Evolutionary conservation across 2,329 filamentous ascomycete genomes (phyloP), one percentile per base, ranked within the genome.

Genomic region (Cladophialophora immunda): DNA sequence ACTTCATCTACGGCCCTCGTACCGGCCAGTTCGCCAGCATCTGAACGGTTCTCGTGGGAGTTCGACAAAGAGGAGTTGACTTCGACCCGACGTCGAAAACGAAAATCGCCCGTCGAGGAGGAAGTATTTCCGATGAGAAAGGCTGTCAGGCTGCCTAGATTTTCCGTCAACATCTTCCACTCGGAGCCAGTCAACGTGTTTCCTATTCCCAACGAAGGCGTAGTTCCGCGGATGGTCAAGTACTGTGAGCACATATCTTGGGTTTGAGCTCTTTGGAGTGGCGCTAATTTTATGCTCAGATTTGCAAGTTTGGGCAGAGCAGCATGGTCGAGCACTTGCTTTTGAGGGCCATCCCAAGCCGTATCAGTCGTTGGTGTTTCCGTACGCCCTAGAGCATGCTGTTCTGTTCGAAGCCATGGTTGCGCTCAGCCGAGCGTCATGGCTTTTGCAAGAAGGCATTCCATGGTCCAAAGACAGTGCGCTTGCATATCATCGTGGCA

Each of bases 301-400:
- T 47, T 25, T 69, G 15, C 64, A 67, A 34, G 64, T 67, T 30
- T 69, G 67, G 67, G 64, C 67, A 17, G 52, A 58, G 11, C 64
- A 67, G 30, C 67, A 69, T 47, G 67, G 67, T 22, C 56, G 61
- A 15, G 64, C 67, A 34, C 64, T 69, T 55, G 60, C 56, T 6
- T 62, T 69, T 41, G 67, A 69, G 52, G 67, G 67, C 8, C 67
- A 69, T 63, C 62, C 67, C n/a, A 69, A 45, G 9, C 67, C 67
- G 19, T 67, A 67, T 27, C 62, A 58, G 25, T 65, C 67, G 1
- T 27, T 69, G 45, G 60, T 69, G 34, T 69, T 66, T 54, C 67
- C 67, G 30, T 67, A 61, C 38, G 64, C 67, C 38, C 58, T 69
- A n/a, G 45, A 69, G 32, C 57, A 66, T 19, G 61, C 47, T 3